Evolutionary conservation across 176 grass and related monocot genomes (phyloP).

Genomic region (Oryza punctata): DNA sequence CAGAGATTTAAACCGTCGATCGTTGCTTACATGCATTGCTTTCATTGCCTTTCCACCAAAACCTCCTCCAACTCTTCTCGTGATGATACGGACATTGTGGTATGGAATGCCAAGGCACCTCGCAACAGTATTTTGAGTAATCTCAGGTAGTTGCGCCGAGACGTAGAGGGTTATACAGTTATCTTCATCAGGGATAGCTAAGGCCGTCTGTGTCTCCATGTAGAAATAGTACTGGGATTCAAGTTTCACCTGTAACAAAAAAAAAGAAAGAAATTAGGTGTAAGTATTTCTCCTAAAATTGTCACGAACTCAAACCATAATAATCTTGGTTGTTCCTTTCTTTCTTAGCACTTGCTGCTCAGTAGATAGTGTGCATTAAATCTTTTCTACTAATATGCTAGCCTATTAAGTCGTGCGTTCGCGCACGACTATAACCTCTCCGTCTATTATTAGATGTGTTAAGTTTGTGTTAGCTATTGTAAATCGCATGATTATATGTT

Average conservation of each 20-base stretch:
- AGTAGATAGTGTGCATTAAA: neutral
- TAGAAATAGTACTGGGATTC: slow-evolving; percentile 89
- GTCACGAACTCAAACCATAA: neutral
- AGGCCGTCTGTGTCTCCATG: slow-evolving; percentile 65
- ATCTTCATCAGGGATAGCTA: slow-evolving; percentile 88
- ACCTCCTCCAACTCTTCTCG: slow-evolving; percentile 76
- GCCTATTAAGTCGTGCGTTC: too few relatives aligned
- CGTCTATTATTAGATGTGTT: too few relatives aligned
- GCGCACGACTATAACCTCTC: too few relatives aligned
- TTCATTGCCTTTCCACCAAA: slow-evolving; percentile 80
- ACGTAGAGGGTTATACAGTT: slow-evolving; percentile 69
- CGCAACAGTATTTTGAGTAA: slow-evolving; percentile 48
- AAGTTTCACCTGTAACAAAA: slow-evolving; percentile 59
- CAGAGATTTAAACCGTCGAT: too few relatives aligned
- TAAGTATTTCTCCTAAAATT: neutral
- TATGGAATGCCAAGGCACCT: slow-evolving; percentile 68
- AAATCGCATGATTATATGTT: too few relatives aligned
- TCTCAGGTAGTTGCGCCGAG: slow-evolving; percentile 54
- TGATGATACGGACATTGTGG: slow-evolving; percentile 80
- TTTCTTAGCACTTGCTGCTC: neutral
- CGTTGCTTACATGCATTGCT: slow-evolving; percentile 35
- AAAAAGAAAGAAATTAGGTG: neutral
- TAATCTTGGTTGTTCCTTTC: neutral
- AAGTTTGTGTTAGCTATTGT: too few relatives aligned
- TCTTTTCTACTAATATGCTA: neutral